A percentile compares a stretch with the other conserved stretches of the same genome.
Conservation (phyloP, 805 yeast genomes). For the Sungouiozyma ichnusensis region DNA sequence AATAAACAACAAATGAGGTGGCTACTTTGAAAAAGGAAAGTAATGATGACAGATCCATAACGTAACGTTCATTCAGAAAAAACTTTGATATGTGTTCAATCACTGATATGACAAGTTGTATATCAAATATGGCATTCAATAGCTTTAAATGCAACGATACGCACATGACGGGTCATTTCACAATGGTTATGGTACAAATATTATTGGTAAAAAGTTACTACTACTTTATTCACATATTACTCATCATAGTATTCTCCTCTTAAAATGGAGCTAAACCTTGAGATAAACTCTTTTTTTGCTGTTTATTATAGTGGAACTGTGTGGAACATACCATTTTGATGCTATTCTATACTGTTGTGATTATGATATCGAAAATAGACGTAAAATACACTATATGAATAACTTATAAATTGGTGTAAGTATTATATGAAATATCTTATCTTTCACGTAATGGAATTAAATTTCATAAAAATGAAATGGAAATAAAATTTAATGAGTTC, state of each 20-base stretch:
- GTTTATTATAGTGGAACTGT: not conserved
- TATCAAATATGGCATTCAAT: too few species aligned
- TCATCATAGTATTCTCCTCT: not conserved
- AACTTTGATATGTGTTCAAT: too few species aligned
- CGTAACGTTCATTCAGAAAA: too few species aligned
- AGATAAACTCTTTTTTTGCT: not conserved
- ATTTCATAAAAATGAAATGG: not conserved
- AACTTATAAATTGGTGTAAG: not conserved
- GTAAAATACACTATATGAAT: not conserved
- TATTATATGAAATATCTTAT: not conserved
- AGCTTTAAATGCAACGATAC: too few species aligned
- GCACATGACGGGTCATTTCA: too few species aligned
- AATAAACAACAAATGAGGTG: not conserved
- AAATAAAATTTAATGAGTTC: too few species aligned
- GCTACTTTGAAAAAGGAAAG: too few species aligned
- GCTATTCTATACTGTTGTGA: not conserved
- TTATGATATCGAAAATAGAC: not conserved
- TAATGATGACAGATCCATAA: too few species aligned
- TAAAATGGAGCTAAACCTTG: not conserved
- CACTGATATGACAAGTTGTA: too few species aligned
- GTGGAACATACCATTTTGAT: not conserved
- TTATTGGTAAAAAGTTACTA: too few species aligned
- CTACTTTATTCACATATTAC: too few species aligned
- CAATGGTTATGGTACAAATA: too few species aligned
- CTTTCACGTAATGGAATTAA: not conserved